Evolutionary conservation across 2,329 filamentous ascomycete genomes (phyloP), one percentile per base, ranked within the genome.

Genomic region (Helotiales sp.): DNA sequence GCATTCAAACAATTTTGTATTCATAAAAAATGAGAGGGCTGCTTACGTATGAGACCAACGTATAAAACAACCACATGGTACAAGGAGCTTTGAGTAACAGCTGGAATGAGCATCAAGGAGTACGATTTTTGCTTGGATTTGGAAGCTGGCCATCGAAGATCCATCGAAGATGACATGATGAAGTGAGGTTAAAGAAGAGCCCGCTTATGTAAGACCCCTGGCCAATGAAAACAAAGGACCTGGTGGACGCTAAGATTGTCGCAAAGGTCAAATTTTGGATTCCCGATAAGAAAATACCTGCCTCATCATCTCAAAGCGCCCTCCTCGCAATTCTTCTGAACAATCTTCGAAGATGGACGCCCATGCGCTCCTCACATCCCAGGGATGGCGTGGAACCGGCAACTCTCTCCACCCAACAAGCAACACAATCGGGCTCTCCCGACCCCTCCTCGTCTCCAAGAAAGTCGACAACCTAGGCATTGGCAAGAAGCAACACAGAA

Each of bases 361-460:
- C 64, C 86, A 91, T 78, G 91, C 91, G 74, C 90, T 96, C 74
- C 89, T 98, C 73, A 89, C 89, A 72, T 87, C 89, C 73, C 93
- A 97, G 79, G 95, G 95, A 78, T 98, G 95, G 95, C 89, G 91
- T 67, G 95, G 95, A 72, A 87, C 89, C 43, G 95, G 95, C 70
- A 93, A 97, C 80, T 93, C 93, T 1, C 89, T 98, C 28, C 93
- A 97, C 77, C 87, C 90, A 69, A 88, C 84, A 20, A 84, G 87
- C 82, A 89, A 91, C 77, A 84, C 85, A 61, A 90, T 90, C 69
- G 95, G 95, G 50, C 89, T 98, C 63, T 88, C 89, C 28, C 92
- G 91, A 73, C 95, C 95, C 5, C 86, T 98, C 30, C 88, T 97
- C 43, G 86, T 97, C 65, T 89, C 91, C 67, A 90, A 92, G 74